Percentiles rank a stretch among this genome's conserved stretches.
Evolutionary conservation across 345 rosid genomes (phyloP).

Genomic region (Odontarrhena argentea): DNA sequence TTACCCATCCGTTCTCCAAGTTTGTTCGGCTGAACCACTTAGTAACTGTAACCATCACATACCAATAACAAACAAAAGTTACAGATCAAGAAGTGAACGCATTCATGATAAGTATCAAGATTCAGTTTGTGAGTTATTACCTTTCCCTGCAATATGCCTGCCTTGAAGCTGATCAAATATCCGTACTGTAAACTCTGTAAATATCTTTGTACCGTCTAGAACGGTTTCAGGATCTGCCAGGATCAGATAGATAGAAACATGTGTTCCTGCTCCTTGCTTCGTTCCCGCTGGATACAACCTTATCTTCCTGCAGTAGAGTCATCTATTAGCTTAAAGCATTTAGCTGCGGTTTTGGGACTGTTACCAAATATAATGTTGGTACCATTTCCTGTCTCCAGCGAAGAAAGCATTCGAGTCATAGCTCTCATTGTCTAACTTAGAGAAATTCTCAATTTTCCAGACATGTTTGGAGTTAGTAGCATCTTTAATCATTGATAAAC

Average conservation of each 20-base stretch:
- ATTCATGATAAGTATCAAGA: slow-evolving; percentile 17
- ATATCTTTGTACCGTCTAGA: slow-evolving; percentile 33
- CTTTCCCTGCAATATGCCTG: slow-evolving; percentile 42
- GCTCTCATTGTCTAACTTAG: slow-evolving; percentile 37
- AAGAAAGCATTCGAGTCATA: slow-evolving; percentile 39
- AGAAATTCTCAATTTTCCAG: slow-evolving; percentile 41
- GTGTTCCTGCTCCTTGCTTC: slow-evolving; percentile 39
- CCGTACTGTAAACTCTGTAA: slow-evolving; percentile 35
- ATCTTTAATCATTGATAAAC: slow-evolving; percentile 43
- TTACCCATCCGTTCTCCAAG: slow-evolving; percentile 42
- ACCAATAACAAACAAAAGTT: background rate
- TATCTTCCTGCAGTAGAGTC: slow-evolving; percentile 38
- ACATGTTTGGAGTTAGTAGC: slow-evolving; percentile 34
- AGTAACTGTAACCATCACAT: slow-evolving; percentile 19
- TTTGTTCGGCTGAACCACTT: slow-evolving; percentile 37
- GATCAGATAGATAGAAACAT: slow-evolving; percentile 38
- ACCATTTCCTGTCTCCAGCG: slow-evolving; percentile 45
- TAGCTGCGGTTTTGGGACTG: background rate
- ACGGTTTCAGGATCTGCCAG: slow-evolving; percentile 37
- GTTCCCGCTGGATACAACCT: slow-evolving; percentile 39
- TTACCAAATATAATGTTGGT: background rate
- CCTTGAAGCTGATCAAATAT: slow-evolving; percentile 42
- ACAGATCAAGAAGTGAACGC: slow-evolving; percentile 12
- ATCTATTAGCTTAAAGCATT: background rate
- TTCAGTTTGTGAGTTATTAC: slow-evolving; percentile 21